Evolutionary conservation across 2,329 filamentous ascomycete species (phyloP).

Genomic region (Trichoderma aggressivum): DNA sequence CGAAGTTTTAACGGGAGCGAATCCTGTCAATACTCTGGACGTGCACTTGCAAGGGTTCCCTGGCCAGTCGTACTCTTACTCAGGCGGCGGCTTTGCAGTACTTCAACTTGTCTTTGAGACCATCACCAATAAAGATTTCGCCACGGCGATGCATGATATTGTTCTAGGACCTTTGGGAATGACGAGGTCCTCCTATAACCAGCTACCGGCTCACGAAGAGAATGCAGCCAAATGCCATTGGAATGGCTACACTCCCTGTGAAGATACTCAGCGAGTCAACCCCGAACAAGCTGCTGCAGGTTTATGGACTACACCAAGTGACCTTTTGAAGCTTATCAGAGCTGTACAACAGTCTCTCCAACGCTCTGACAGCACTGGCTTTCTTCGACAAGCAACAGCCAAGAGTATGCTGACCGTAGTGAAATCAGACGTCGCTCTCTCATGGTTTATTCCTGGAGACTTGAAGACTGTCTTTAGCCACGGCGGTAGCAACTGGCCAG

Average conservation of each 20-base stretch:
- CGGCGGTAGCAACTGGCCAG: constrained; percentile 22
- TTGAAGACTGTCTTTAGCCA: constrained; percentile 20
- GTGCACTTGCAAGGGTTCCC: constrained; percentile 18
- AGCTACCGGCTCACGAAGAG: constrained; percentile 11
- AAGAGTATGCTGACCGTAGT: constrained; percentile 23
- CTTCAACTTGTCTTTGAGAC: constrained; percentile 21
- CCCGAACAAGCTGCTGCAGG: constrained; percentile 22
- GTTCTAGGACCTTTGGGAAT: constrained; percentile 21
- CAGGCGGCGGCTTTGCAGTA: constrained; percentile 20
- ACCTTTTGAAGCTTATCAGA: constrained; percentile 22
- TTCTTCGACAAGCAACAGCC: constrained; percentile 19
- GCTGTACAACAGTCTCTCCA: constrained; percentile 23
- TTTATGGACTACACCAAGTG: constrained; percentile 26
- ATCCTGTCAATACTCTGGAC: constrained; percentile 17
- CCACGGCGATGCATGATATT: constrained; percentile 17
- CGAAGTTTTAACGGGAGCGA: constrained; percentile 19
- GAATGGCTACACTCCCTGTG: constrained; percentile 11
- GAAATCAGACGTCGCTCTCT: constrained; percentile 16
- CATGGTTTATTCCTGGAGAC: constrained; percentile 21
- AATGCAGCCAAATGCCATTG: constrained; percentile 18
- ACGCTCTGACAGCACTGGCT: constrained; percentile 7
- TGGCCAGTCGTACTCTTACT: constrained; percentile 16
- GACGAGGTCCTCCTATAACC: constrained; percentile 17
- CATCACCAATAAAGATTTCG: constrained; percentile 16
- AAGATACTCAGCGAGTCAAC: constrained; percentile 7